Conservation (phyloP, 768 basidiomycete species). For the Russula sp. region DNA sequence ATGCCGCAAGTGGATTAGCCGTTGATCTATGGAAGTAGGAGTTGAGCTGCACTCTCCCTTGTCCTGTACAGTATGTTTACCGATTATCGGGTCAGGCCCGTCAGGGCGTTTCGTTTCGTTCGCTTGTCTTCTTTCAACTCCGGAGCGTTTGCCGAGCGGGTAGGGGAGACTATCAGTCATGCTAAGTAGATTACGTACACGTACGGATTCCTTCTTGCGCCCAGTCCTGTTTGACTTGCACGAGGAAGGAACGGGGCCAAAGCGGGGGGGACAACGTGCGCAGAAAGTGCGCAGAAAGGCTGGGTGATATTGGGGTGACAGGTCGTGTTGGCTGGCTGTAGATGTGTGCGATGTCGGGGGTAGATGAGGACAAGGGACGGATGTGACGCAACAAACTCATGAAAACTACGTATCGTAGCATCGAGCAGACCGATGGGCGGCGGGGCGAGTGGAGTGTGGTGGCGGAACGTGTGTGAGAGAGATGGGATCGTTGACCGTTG, state of each 20-base stretch:
- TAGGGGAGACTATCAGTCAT: too few relatives aligned
- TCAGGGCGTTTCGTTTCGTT: too few relatives aligned
- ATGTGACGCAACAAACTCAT: conserved; percentile 9
- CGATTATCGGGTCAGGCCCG: too few relatives aligned
- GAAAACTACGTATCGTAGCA: conserved; percentile 3
- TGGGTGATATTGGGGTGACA: not conserved
- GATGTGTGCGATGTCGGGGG: not conserved
- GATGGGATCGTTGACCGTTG: not conserved
- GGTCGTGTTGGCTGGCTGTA: not conserved
- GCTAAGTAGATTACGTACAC: not conserved
- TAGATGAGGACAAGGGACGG: not conserved
- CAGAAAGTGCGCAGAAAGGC: not conserved
- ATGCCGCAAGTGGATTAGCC: too few relatives aligned
- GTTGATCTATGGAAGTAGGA: too few relatives aligned
- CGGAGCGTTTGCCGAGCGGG: too few relatives aligned
- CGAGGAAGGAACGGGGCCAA: not conserved
- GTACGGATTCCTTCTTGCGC: not conserved
- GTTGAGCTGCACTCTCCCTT: too few relatives aligned
- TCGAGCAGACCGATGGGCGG: not conserved
- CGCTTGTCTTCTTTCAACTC: too few relatives aligned
- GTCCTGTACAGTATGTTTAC: too few relatives aligned
- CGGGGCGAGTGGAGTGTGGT: not conserved
- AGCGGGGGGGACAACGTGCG: not conserved
- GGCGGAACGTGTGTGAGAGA: not conserved
- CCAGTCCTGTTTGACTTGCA: not conserved